Percentiles rank a stretch among this genome's conserved stretches.
Evolutionary conservation across 169 alveolate species (phyloP).

Genomic region (Plasmodium coatneyi): DNA sequence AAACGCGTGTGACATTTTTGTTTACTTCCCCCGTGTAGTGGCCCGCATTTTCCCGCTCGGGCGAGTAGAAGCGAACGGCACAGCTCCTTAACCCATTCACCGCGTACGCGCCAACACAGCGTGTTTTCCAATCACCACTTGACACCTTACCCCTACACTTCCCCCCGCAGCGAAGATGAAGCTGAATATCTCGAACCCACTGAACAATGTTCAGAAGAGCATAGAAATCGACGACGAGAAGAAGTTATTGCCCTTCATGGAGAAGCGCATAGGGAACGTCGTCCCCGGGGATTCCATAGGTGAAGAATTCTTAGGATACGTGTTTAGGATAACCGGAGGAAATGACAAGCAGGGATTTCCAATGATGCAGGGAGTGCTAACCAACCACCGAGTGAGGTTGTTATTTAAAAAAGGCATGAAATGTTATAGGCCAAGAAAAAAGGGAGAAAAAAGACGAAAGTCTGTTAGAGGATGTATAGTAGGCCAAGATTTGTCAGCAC

Average conservation of each 20-base stretch:
- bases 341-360: conserved; percentile 99
- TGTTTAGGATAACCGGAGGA: conserved; percentile 96
- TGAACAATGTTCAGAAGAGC: conserved; percentile 96
- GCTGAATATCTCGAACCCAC: conserved; percentile 96
- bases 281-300: conserved; percentile 98
- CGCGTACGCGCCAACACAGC: neutral
- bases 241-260: conserved; percentile 96
- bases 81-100: neutral
- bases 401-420: conserved; percentile 92
- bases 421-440: conserved; percentile 98
- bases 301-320: conserved; percentile 97
- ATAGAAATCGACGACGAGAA: conserved; percentile 99
- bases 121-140: neutral
- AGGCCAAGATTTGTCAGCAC: conserved; percentile 98
- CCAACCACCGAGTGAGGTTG: conserved; percentile 90
- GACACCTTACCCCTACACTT: neutral
- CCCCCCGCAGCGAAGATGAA: conserved; percentile 87
- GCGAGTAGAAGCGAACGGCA: neutral
- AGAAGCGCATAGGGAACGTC: conserved; percentile 98
- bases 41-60: neutral
- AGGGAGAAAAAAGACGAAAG: conserved; percentile 98
- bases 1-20: neutral
- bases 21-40: neutral
- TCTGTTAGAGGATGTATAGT: conserved; percentile 99
- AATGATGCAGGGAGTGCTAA: conserved; percentile 99